Base-by-base conservation (phyloP, 495 filamentous ascomycete genomes). In the Cudoniella acicularis region DNA sequence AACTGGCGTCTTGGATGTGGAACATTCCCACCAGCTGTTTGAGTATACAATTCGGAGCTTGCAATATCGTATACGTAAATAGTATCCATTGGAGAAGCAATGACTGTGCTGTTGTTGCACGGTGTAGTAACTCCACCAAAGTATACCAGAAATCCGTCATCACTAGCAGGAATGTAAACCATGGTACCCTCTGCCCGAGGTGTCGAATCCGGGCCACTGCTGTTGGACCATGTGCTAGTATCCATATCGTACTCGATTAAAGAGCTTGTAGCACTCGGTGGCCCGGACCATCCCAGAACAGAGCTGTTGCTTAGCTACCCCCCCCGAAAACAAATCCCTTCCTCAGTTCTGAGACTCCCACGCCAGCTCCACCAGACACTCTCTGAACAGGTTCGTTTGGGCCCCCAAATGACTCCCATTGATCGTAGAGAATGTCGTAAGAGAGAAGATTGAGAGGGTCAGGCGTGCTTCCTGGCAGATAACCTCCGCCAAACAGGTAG, bases 11-110 rank as follows among this genome's bases (percentile, higher is more conserved):
- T 69, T 36, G 67, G 56, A 26, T 64, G 62, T 2, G 83, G 83
- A 1, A 78, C 50, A 17, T 61, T 50, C 0, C 83, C 83, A 1
- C 69, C 72, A 1, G 80, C 76, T 1, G 65, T 75, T 61, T 84
- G 81, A 0, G 58, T 66, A 54, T 84, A 84, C 82, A 81, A 86
- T 56, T 74, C 77, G 0, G 71, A 71, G 22, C 68, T 77, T 23
- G 68, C 60, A 22, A 83, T 70, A 62, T 85, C 79, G 62, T 77
- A 84, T 13, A 84, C 57, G 50, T 75, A 75, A 18, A 83, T 82
- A 10, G 66, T 65, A 23, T 67, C 63, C 69, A 76, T 71, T 18
- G 67, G 58, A 57, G 72, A 66, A 48, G 69, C 48, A 2, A 58
- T 43, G 2, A 59, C 57, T 13, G 65, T 70, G 1, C 71, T 66